These are phyloP conservation scores for Pseudozyma hubeiensis DNA, from an alignment of 1,284 basidiomycete genomes.

Conservation along the genomic window DNA sequence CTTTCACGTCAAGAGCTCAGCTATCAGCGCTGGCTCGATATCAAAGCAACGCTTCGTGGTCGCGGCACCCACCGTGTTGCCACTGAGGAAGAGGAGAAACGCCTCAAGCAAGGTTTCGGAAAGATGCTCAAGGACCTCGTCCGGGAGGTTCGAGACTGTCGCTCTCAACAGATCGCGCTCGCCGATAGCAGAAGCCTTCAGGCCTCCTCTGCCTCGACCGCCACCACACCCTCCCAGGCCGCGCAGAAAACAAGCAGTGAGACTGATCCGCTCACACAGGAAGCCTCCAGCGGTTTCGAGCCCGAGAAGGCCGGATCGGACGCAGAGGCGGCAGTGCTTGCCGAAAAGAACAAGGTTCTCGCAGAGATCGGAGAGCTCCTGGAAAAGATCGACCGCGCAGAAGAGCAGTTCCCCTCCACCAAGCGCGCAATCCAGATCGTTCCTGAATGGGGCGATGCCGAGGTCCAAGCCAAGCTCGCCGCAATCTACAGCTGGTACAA, in stretches of 20 bases:
- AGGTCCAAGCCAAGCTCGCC: conserved; percentile 59
- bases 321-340: conserved; percentile 4
- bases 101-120: conserved; percentile 83
- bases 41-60: conserved; percentile 86
- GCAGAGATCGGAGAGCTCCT: conserved; percentile 55
- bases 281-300: conserved; percentile 9
- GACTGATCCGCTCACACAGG: conserved; percentile 2
- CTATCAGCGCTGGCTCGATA: conserved; percentile 82
- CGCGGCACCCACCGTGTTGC: conserved; percentile 71
- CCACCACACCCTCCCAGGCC: conserved; percentile 69
- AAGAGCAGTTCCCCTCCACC: conserved; percentile 64
- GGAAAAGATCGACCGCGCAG: conserved; percentile 57
- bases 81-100: conserved; percentile 83
- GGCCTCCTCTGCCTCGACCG: conserved; percentile 3
- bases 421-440: conserved; percentile 55
- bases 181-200: background rate
- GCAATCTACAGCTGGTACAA: conserved; percentile 67
- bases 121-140: conserved; percentile 84
- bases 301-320: conserved; percentile 16
- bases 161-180: conserved; percentile 67
- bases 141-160: conserved; percentile 83
- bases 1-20: conserved; percentile 60
- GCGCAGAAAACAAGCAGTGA: conserved; percentile 1
- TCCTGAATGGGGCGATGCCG: conserved; percentile 59
- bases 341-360: conserved; percentile 45